A percentile compares a stretch with the other conserved stretches of the same genome.
Conservation (phyloP, 805 yeast genomes). For the Candida xiaguanensis region DNA sequence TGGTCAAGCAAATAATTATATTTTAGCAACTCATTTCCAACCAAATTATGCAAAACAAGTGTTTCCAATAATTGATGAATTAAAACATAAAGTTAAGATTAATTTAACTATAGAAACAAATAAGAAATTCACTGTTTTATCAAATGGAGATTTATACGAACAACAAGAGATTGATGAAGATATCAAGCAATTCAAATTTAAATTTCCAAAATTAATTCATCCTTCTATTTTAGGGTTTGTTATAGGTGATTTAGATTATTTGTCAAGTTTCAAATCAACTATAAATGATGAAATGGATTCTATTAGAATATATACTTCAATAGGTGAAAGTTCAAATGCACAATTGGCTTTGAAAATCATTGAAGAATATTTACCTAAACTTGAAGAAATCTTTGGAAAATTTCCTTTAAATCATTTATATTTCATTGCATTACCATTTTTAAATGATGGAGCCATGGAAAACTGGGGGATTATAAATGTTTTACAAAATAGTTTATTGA, state of each 20-base stretch:
- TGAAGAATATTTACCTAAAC: conserved; percentile 42
- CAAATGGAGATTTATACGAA: conserved; percentile 32
- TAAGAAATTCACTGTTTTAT: conserved; percentile 45
- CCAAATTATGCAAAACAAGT: conserved; percentile 61
- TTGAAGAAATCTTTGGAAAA: conserved; percentile 42
- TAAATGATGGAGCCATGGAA: conserved; percentile 79
- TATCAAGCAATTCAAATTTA: conserved; percentile 27
- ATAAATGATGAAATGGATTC: conserved; percentile 17
- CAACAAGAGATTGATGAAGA: conserved; percentile 12
- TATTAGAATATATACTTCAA: conserved; percentile 48
- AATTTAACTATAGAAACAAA: conserved; percentile 46
- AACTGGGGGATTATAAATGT: conserved; percentile 69
- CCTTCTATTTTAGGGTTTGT: conserved; percentile 66
- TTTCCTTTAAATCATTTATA: conserved; percentile 68
- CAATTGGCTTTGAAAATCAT: conserved; percentile 49
- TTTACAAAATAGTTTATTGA: conserved; percentile 44
- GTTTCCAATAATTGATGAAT: conserved; percentile 71
- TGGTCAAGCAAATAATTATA: conserved; percentile 46
- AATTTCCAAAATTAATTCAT: conserved; percentile 50
- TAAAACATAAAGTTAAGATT: conserved; percentile 49
- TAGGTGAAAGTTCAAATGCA: conserved; percentile 48
- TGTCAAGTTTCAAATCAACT: conserved; percentile 1
- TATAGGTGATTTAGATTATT: conserved; percentile 60
- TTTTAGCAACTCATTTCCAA: conserved; percentile 70
- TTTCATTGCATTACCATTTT: conserved; percentile 63